Conservation (phyloP, 2,329 filamentous ascomycete genomes). For the Cladosporium velox region DNA sequence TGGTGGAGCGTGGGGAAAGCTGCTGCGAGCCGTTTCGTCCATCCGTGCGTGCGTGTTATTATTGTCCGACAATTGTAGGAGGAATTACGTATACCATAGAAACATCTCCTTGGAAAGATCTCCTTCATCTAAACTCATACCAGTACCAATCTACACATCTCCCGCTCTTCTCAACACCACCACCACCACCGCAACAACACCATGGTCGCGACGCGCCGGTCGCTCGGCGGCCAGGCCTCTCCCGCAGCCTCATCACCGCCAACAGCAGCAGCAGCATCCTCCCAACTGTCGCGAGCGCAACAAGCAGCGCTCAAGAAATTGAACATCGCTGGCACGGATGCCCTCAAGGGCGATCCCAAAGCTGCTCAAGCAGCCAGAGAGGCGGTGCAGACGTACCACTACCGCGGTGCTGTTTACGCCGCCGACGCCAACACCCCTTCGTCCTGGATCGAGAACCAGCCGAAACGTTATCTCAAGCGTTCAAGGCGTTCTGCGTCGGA, state of each 20-base stretch:
- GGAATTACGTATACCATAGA: background rate
- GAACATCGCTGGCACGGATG: constrained; percentile 13
- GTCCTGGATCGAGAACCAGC: constrained; percentile 21
- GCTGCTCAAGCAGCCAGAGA: constrained; percentile 6
- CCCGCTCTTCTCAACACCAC: background rate
- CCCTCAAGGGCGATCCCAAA: constrained; percentile 20
- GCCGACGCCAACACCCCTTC: constrained; percentile 18
- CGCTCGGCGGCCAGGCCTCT: constrained; percentile 6
- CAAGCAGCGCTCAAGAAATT: constrained; percentile 16
- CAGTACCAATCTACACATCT: background rate
- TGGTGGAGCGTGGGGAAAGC: background rate
- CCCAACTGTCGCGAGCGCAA: background rate
- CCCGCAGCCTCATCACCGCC: background rate
- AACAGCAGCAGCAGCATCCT: background rate
- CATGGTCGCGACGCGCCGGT: constrained; percentile 19
- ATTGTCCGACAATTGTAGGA: background rate
- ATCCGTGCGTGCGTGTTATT: constrained; percentile 4
- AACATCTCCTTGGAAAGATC: background rate
- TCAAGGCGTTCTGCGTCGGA: background rate
- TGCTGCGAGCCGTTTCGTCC: background rate
- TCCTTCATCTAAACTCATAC: background rate
- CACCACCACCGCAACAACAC: background rate
- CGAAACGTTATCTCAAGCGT: constrained; percentile 20
- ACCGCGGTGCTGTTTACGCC: constrained; percentile 20
- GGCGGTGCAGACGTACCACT: constrained; percentile 20